A percentile compares a stretch with the other conserved stretches of the same genome.
These are phyloP conservation scores for Lecanicillium sp. DNA, from an alignment of 2,329 filamentous ascomycete genomes.

Conservation along the genomic window DNA sequence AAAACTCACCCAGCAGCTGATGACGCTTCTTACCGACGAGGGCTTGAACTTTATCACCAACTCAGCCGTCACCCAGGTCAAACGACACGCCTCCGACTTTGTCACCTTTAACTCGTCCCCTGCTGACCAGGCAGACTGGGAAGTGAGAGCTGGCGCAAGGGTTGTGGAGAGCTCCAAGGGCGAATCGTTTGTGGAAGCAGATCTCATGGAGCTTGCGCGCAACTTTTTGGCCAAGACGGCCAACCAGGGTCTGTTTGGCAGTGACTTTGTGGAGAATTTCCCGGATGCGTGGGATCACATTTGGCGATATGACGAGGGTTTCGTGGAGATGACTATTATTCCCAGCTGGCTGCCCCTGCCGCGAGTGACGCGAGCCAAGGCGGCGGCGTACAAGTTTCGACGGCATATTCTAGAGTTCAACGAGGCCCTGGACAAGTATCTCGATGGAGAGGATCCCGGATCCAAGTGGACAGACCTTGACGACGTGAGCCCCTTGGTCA, in stretches of 20 bases:
- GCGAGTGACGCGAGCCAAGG: slow-evolving; percentile 21
- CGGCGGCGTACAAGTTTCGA: slow-evolving; percentile 20
- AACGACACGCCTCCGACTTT: slow-evolving; percentile 23
- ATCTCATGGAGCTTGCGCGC: slow-evolving; percentile 24
- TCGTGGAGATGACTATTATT: slow-evolving; percentile 21
- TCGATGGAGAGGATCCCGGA: slow-evolving; percentile 22
- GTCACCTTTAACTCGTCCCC: slow-evolving; percentile 29
- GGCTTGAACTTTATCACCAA: slow-evolving; percentile 16
- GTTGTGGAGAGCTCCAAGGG: slow-evolving; percentile 18
- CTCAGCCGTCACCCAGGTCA: slow-evolving; percentile 15
- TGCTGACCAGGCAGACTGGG: slow-evolving; percentile 30
- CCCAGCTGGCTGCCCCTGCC: slow-evolving; percentile 25
- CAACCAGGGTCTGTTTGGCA: slow-evolving; percentile 28
- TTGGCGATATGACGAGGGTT: slow-evolving; percentile 28
- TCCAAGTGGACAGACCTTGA: slow-evolving; percentile 28
- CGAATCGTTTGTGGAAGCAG: slow-evolving; percentile 21
- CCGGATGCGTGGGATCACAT: slow-evolving; percentile 27
- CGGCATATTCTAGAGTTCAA: slow-evolving; percentile 24
- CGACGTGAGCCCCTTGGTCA: slow-evolving; percentile 25
- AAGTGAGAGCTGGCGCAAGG: slow-evolving; percentile 23
- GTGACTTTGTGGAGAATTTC: slow-evolving; percentile 32
- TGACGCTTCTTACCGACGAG: slow-evolving; percentile 17
- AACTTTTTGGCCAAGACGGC: slow-evolving; percentile 27
- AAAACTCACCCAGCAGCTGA: slow-evolving; percentile 20
- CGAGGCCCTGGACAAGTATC: slow-evolving; percentile 24